Evolutionary conservation across 2,329 filamentous ascomycete genomes (phyloP).

Genomic region (Annulohypoxylon truncatum): DNA sequence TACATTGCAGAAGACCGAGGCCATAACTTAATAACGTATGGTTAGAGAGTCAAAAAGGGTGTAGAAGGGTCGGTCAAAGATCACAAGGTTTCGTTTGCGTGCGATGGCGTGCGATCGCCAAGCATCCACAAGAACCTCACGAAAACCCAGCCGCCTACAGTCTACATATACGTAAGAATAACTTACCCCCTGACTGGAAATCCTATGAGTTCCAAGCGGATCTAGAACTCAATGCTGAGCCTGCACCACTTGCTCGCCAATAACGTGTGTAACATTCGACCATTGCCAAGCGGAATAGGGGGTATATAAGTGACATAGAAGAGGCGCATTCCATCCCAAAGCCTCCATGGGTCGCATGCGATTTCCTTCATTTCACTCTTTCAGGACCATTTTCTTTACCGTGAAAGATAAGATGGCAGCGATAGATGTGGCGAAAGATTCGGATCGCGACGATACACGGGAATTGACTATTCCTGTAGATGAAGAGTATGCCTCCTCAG

Average conservation of each 20-base stretch:
- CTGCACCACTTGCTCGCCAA: slow-evolving; percentile 8
- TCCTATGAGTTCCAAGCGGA: slow-evolving; percentile 12
- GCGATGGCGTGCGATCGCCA: slow-evolving; percentile 48
- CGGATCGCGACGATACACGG: slow-evolving; percentile 38
- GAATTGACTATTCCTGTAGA: slow-evolving; percentile 33
- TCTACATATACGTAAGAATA: slow-evolving; percentile 35
- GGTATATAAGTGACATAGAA: background rate
- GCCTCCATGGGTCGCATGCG: background rate
- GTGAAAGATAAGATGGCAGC: slow-evolving; percentile 26
- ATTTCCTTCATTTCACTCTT: slow-evolving; percentile 12
- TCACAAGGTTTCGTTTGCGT: slow-evolving; percentile 39
- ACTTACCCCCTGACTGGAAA: slow-evolving; percentile 25
- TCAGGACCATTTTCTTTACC: slow-evolving; percentile 11
- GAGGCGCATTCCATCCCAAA: background rate
- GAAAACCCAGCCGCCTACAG: slow-evolving; percentile 30
- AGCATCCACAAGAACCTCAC: slow-evolving; percentile 40
- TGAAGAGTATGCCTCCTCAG: slow-evolving; percentile 39
- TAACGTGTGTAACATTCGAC: slow-evolving; percentile 30
- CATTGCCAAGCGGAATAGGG: slow-evolving; percentile 16
- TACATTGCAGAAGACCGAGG: slow-evolving; percentile 22
- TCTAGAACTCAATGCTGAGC: slow-evolving; percentile 12
- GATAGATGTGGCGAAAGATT: slow-evolving; percentile 37
- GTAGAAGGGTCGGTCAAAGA: slow-evolving; percentile 2
- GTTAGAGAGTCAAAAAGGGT: background rate
- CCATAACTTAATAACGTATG: slow-evolving; percentile 9